Evolutionary conservation across 345 rosid genomes (phyloP).

Genomic region (Populus simonii): DNA sequence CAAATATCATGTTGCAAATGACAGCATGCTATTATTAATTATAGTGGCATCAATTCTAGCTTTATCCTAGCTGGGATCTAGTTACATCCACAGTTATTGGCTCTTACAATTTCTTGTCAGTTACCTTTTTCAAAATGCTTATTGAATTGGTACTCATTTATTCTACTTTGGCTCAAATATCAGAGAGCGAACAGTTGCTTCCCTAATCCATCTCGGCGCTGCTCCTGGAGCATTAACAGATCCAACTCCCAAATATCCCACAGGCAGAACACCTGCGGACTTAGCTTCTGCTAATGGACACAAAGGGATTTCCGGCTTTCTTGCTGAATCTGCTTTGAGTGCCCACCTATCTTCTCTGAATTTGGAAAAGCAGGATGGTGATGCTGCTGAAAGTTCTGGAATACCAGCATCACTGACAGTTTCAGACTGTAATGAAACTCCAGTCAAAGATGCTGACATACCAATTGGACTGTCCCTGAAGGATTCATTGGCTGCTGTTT

Average conservation of each 20-base stretch:
- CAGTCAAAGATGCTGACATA: conserved; percentile 31
- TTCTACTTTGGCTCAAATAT: conserved; percentile 18
- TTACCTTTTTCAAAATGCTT: neutral
- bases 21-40: neutral
- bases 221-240: conserved; percentile 77
- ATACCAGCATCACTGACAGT: conserved; percentile 34
- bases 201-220: conserved; percentile 74
- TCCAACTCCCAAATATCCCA: conserved; percentile 64
- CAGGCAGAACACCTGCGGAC: conserved; percentile 78
- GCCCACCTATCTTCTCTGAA: conserved; percentile 52
- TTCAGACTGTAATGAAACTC: conserved; percentile 37
- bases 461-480: conserved; percentile 45
- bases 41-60: neutral
- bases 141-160: neutral
- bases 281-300: conserved; percentile 78
- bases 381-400: conserved; percentile 22
- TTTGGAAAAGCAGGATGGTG: conserved; percentile 41
- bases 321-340: conserved; percentile 72
- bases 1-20: neutral
- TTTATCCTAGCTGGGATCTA: neutral
- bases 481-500: conserved; percentile 79
- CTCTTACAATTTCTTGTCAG: neutral
- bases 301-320: conserved; percentile 93
- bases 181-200: conserved; percentile 77
- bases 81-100: neutral